Evolutionary conservation across 768 basidiomycete genomes (phyloP).

Genomic region (Sarcodon sp.): DNA sequence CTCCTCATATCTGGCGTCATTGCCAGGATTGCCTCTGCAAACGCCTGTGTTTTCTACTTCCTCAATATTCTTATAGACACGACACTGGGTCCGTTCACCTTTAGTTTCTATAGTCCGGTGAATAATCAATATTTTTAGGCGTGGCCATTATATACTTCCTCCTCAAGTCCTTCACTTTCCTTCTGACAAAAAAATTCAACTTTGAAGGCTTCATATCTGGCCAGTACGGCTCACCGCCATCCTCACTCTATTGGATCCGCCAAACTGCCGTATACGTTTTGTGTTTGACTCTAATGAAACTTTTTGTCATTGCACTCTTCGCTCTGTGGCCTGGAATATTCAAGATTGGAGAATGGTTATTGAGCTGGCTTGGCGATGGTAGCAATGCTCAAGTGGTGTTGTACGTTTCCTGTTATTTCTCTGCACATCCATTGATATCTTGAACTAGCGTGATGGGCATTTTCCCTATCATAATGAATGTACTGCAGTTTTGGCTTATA

Average conservation of each 20-base stretch:
- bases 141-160: conserved; percentile 72
- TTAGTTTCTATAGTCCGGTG: background rate
- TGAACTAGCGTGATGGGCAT: conserved; percentile 69
- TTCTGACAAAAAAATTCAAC: conserved; percentile 49
- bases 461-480: conserved; percentile 82
- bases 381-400: conserved; percentile 68
- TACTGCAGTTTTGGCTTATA: conserved; percentile 90
- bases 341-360: conserved; percentile 71
- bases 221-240: conserved; percentile 80
- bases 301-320: conserved; percentile 73
- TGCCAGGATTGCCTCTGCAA: conserved; percentile 54
- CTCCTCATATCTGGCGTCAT: conserved; percentile 69
- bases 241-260: conserved; percentile 54
- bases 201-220: conserved; percentile 78
- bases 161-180: conserved; percentile 47
- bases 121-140: conserved; percentile 29
- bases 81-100: conserved; percentile 49
- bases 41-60: conserved; percentile 89
- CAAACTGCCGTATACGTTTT: conserved; percentile 77
- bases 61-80: conserved; percentile 89
- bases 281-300: conserved; percentile 78
- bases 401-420: conserved; percentile 29
- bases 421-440: background rate
- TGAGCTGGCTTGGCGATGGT: conserved; percentile 63
- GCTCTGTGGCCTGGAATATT: conserved; percentile 60